Conservation (phyloP, 2,329 filamentous ascomycete species). For the Calycina marina region DNA sequence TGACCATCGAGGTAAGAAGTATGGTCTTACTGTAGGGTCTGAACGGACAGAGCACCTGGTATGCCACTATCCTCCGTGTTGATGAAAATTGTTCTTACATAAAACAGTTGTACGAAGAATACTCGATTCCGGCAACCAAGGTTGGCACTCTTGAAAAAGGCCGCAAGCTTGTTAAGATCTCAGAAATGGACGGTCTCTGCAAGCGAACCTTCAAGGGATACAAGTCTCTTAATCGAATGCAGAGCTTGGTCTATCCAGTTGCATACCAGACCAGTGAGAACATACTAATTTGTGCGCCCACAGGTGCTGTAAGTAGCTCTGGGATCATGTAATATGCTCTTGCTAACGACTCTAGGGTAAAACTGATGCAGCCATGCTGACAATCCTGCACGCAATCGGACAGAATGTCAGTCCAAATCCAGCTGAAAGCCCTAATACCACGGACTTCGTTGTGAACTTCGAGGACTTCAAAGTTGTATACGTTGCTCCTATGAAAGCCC, state of each 20-base stretch:
- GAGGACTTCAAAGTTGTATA: constrained; percentile 98
- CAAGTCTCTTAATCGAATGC: constrained; percentile 90
- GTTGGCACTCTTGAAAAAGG: constrained; percentile 60
- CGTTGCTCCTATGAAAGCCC: constrained; percentile 95
- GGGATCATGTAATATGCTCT: constrained; percentile 7
- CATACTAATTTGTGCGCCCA: constrained; percentile 96
- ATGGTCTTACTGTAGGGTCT: constrained; percentile 64
- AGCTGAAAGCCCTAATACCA: constrained; percentile 54
- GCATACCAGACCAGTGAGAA: constrained; percentile 95
- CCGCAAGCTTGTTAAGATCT: constrained; percentile 64
- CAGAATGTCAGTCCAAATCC: constrained; percentile 76
- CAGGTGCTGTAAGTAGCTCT: constrained; percentile 53
- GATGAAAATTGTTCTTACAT: constrained; percentile 4
- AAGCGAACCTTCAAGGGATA: constrained; percentile 88
- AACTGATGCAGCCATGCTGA: constrained; percentile 95
- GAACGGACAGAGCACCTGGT: constrained; percentile 47
- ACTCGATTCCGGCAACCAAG: constrained; percentile 67
- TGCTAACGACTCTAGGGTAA: constrained; percentile 48
- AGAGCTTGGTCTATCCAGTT: constrained; percentile 88
- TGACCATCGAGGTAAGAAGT: constrained; percentile 66
- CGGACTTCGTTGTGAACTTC: constrained; percentile 66
- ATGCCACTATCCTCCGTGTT: constrained; percentile 2
- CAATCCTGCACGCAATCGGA: constrained; percentile 77
- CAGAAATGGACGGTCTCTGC: constrained; percentile 78
- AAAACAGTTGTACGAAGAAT: constrained; percentile 73